Conservation (phyloP, 495 filamentous ascomycete genomes). For the Neurospora terricola region DNA sequence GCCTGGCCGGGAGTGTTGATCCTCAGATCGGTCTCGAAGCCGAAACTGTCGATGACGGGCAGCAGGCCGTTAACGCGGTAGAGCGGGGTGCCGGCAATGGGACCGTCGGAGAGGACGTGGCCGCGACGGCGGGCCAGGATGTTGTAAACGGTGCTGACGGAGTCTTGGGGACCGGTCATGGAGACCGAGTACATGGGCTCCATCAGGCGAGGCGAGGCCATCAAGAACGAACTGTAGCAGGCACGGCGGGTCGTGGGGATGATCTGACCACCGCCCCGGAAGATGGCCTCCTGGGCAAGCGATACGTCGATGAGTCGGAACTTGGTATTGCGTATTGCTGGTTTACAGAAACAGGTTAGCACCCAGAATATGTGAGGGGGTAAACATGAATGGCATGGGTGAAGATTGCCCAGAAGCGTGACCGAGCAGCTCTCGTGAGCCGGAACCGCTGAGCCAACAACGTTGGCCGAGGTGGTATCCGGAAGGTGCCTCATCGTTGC, state of each 20-base stretch:
- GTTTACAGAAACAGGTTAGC: neutral
- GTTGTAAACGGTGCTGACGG: constrained; percentile 81
- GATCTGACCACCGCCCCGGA: constrained; percentile 90
- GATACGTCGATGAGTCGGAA: constrained; percentile 89
- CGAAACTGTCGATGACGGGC: constrained; percentile 93
- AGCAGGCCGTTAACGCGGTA: constrained; percentile 85
- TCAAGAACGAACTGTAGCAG: constrained; percentile 89
- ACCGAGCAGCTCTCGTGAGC: neutral
- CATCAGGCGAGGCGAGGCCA: constrained; percentile 93
- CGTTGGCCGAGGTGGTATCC: neutral
- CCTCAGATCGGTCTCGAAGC: constrained; percentile 91
- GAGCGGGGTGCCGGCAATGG: constrained; percentile 90
- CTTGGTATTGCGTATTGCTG: constrained; percentile 90
- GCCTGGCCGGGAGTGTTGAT: constrained; percentile 94
- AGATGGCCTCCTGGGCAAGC: constrained; percentile 81
- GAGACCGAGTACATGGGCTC: constrained; percentile 87
- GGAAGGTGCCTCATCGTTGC: neutral
- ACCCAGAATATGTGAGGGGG: neutral
- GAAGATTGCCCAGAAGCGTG: neutral
- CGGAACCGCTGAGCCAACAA: neutral
- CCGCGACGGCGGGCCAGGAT: constrained; percentile 80
- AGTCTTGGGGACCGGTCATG: constrained; percentile 88
- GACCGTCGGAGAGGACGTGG: constrained; percentile 86
- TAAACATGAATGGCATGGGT: neutral
- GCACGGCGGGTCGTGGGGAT: constrained; percentile 89